Conservation (phyloP, 2,329 filamentous ascomycete species). For the Pestalotiopsis sp. region DNA sequence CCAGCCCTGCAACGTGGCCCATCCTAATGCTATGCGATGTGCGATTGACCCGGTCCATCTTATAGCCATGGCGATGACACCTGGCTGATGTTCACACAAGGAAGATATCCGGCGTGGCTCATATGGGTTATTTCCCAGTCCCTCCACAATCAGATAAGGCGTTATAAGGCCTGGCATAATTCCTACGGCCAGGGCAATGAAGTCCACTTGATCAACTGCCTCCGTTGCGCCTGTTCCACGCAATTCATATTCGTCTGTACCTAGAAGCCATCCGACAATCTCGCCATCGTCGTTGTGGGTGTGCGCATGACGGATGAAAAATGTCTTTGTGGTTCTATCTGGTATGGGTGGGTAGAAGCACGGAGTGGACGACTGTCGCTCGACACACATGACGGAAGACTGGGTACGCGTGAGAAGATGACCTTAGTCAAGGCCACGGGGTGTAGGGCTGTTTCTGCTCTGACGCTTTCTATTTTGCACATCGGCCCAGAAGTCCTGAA, state of each 20-base stretch:
- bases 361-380: too few species aligned
- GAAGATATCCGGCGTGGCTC: too few species aligned
- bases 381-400: not conserved
- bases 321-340: too few species aligned
- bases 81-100: too few species aligned
- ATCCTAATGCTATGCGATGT: not conserved
- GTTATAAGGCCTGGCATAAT: too few species aligned
- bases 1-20: not conserved
- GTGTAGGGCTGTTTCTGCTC: rapidly evolving
- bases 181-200: not conserved
- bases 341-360: too few species aligned
- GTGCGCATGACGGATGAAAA: not conserved
- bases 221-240: not conserved
- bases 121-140: too few species aligned
- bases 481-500: not conserved
- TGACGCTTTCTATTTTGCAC: not conserved
- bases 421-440: not conserved
- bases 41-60: not conserved
- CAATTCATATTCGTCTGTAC: not conserved
- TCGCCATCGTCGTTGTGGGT: not conserved
- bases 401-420: not conserved
- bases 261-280: not conserved
- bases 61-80: not conserved
- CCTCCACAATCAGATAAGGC: too few species aligned
- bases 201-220: not conserved